phyloP scores from a whole-genome alignment of 306 rosid species.

The Inga oerstediana region DNA sequence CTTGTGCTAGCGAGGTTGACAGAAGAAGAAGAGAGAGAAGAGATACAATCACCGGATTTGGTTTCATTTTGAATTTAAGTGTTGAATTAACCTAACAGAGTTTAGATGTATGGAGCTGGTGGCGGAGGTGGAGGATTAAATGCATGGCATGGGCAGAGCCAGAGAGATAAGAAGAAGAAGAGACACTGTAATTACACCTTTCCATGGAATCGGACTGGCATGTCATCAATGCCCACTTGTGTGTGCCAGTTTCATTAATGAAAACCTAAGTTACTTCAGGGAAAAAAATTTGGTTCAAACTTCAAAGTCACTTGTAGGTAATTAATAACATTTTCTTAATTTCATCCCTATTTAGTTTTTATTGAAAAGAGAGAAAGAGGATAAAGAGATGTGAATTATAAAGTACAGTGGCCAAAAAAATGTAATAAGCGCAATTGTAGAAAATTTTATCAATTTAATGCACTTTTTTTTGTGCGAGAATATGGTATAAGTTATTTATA shows the following conservation, averaged over 20 bases:
- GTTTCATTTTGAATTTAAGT: slow-evolving; percentile 52
- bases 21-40: slow-evolving; percentile 46
- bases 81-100: not conserved
- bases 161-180: not conserved
- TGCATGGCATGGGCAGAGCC: not conserved
- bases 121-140: not conserved
- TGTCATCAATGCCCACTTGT: slow-evolving; percentile 35
- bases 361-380: too few relatives aligned
- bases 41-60: slow-evolving; percentile 33
- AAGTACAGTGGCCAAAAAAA: too few relatives aligned
- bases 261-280: too few relatives aligned
- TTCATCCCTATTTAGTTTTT: too few relatives aligned
- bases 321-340: too few relatives aligned
- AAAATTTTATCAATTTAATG: too few relatives aligned
- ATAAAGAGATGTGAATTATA: too few relatives aligned
- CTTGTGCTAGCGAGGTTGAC: slow-evolving; percentile 43
- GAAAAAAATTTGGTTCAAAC: too few relatives aligned
- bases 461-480: too few relatives aligned
- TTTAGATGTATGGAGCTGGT: not conserved
- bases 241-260: slow-evolving; percentile 38
- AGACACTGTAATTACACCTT: slow-evolving; percentile 10
- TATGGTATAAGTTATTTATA: too few relatives aligned
- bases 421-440: too few relatives aligned
- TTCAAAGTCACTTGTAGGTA: too few relatives aligned
- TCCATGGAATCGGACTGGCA: slow-evolving; percentile 18